Evolutionary conservation across 768 basidiomycete genomes (phyloP), one percentile per base, ranked within the genome.

Genomic region (Tricholomella constricta): DNA sequence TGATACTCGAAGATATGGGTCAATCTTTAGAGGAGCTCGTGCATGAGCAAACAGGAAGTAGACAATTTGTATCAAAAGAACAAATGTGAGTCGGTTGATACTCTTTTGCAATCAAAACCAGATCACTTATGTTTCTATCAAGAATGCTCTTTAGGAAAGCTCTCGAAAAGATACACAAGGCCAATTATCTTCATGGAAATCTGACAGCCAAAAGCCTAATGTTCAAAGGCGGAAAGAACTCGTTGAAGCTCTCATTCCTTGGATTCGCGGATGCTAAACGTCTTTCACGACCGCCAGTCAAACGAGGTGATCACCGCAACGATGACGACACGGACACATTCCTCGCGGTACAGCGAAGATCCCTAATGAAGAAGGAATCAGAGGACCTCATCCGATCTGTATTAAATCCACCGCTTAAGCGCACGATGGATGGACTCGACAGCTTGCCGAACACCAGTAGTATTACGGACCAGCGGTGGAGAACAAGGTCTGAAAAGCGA

Each of bases 1-100:
- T 57, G 1, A 38, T 57, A 2, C 38, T 54, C 34, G 43, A 58
- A 38, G 48, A 54, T 45, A 25, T 31, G 15, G 52, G 57, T 5
- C n/a, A 17, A 6, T 45, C 47, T 12, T 29, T 49, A n/a, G 20
- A 22, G 15, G n/a, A 34, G 26, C 9, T 44, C 6, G 2, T 9
- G 19, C 15, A 47, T 6, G 23, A 22, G 31, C 19, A 29, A 22
- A 15, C 4, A 11, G 15, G 12, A n/a, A n/a, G n/a, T 20, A 9
- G 14, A n/a, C 35, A 23, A 31, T 19, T 27, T 46, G 51, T 41
- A 19, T 25, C 32, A 37, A 40, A n/a, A 5, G 29, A 42, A 9
- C 41, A 22, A 22, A 4, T 42, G 41, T 42, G 19, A 40, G n/a
- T 38, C 29, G 29, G 29, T 11, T 34, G n/a, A n/a, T 36, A 8